Evolutionary conservation across 306 rosid species (phyloP), one percentile per base, ranked within the genome.

Genomic region (Echinosophora koreensis): DNA sequence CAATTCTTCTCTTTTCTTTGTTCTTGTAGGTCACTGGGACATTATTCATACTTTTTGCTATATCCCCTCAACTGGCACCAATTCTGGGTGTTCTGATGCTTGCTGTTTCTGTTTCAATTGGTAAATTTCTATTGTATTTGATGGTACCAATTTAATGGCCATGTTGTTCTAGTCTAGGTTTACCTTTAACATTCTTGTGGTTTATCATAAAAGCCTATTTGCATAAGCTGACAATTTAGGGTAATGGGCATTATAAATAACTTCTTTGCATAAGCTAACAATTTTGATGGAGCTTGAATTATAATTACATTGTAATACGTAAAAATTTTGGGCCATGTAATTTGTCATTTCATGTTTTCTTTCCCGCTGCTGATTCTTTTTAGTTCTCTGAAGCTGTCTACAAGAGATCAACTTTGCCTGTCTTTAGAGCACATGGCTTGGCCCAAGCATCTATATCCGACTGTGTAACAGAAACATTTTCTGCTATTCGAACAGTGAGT

Each of bases 401-500:
- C 93, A 95, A 95, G 90, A 87, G 97, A 87, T 95, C 97, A 58
- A 95, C 97, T 58, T 79, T 95, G 42, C 92, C 97, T 0, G 90
- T 92, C 75, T 95, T 92, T 69, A 85, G 82, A 89, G 91, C 89
- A 8, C 94, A 95, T 86, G 99, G 99, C 18, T 60, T 86, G 89
- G 97, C 89, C 32, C 97, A 92, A 84, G 97, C 97, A 82, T 80
- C 90, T 65, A 90, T 95, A 68, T 85, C 99, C 76, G 99, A 95
- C 67, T 92, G 96, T 81, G 92, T 89, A 34, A 54, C 97, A 32
- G 99, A 95, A 87, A 95, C 99, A 42, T 89, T 95, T 85, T 89
- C 99, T 72, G 97, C 99, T 17, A 95, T 95, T 83, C 93, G 97
- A 66, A 95, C 99, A 52, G 99, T 95, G 85, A 89, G 99, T 88